Evolutionary conservation across 129 eudicot species (phyloP).

Genomic region (Dittrichia graveolens): DNA sequence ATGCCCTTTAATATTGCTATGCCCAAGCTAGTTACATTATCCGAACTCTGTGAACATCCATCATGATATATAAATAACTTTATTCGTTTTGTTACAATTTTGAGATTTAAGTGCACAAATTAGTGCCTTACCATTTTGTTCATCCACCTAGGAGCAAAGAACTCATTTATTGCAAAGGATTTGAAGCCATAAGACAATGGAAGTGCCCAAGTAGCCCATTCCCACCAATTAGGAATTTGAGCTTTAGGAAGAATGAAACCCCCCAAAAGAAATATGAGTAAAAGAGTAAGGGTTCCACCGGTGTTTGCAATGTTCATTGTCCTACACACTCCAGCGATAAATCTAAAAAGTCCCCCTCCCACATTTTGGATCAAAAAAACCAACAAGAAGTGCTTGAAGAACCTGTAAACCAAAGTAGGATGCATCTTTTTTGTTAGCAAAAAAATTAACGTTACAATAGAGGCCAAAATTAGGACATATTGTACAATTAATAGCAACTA

Average conservation of each 20-base stretch:
- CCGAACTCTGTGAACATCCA: conserved; percentile 35
- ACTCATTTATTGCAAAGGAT: conserved; percentile 48
- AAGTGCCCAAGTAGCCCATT: conserved; percentile 56
- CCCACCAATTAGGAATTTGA: conserved; percentile 45
- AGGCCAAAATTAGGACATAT: neutral
- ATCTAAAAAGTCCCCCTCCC: conserved; percentile 71
- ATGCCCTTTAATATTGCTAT: conserved; percentile 35
- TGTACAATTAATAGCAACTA: neutral
- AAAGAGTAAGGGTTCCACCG: conserved; percentile 64
- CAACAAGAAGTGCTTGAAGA: conserved; percentile 73
- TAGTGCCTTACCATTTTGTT: conserved; percentile 39
- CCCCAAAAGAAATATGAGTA: conserved; percentile 71
- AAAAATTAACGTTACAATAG: neutral
- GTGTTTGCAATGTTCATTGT: conserved; percentile 68
- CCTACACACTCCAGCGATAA: conserved; percentile 71
- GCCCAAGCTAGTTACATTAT: conserved; percentile 45
- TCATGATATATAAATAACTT: neutral
- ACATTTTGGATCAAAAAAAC: conserved; percentile 66
- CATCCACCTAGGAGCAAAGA: conserved; percentile 54
- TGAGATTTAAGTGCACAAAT: neutral
- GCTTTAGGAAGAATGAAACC: conserved; percentile 74
- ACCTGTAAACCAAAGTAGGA: conserved; percentile 50
- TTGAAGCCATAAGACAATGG: conserved; percentile 53
- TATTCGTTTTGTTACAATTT: neutral
- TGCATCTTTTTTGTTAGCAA: neutral